phyloP scores from a whole-genome alignment of 495 filamentous ascomycete species.

The Xylaria longipes region DNA sequence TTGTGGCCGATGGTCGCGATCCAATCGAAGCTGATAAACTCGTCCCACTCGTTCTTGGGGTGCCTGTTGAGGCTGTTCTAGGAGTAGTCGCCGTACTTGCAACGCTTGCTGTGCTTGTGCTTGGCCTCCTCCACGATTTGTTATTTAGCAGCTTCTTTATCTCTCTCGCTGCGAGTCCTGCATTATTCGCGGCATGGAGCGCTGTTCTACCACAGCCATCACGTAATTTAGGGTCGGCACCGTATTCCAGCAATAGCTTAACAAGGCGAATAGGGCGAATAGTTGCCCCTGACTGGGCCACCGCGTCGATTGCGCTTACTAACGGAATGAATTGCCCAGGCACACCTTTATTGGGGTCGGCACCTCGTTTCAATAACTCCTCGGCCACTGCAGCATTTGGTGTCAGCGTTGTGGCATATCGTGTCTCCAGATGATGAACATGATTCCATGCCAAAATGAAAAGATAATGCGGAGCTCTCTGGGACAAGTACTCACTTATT shows the following conservation, averaged over 20 bases:
- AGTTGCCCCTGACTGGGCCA: conserved; percentile 25
- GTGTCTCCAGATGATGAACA: background rate
- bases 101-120: conserved; percentile 20
- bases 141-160: conserved; percentile 33
- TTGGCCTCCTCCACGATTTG: conserved; percentile 19
- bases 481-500: conserved; percentile 24
- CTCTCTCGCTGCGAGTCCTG: conserved; percentile 30
- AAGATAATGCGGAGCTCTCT: background rate
- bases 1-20: background rate
- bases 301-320: conserved; percentile 35
- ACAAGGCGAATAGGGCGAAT: conserved; percentile 32
- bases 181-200: conserved; percentile 31
- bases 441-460: background rate
- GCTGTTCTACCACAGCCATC: conserved; percentile 33
- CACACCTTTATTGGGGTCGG: conserved; percentile 28
- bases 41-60: background rate
- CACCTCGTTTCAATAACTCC: conserved; percentile 25
- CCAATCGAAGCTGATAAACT: background rate
- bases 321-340: conserved; percentile 31
- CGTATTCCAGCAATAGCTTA: conserved; percentile 33
- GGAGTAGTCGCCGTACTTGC: background rate
- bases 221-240: conserved; percentile 33
- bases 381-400: background rate
- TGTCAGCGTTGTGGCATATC: background rate
- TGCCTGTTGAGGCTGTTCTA: background rate